Evolutionary conservation across 768 basidiomycete genomes (phyloP).

Genomic region (Auricularia heimuer): DNA sequence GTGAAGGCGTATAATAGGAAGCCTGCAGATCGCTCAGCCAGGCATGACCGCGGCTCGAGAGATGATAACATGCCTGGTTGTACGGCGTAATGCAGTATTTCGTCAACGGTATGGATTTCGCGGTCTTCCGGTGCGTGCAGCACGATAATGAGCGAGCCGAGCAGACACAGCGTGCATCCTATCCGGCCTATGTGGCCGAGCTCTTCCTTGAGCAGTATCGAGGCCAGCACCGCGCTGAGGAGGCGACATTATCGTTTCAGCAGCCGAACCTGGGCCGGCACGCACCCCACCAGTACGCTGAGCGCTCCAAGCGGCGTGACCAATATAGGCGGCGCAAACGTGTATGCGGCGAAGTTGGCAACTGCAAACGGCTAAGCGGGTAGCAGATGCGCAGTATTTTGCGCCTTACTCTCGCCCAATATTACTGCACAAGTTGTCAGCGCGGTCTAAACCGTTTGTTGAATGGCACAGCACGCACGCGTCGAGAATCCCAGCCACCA

Average conservation of each 20-base stretch:
- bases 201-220: conserved; percentile 86
- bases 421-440: conserved; percentile 50
- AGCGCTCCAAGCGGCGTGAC: conserved; percentile 98
- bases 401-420: conserved; percentile 70
- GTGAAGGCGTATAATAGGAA: conserved; percentile 87
- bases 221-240: conserved; percentile 82
- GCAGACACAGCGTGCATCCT: conserved; percentile 72
- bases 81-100: conserved; percentile 86
- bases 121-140: conserved; percentile 96
- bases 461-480: conserved; percentile 41
- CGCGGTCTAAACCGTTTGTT: no score
- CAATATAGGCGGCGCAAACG: conserved; percentile 93
- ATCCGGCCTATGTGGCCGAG: conserved; percentile 86
- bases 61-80: conserved; percentile 51
- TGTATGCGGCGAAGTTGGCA: conserved; percentile 83
- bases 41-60: neutral
- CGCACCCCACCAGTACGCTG: conserved; percentile 91
- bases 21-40: conserved; percentile 34
- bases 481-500: conserved; percentile 98
- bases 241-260: conserved; percentile 7
- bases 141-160: conserved; percentile 90
- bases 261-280: conserved; percentile 8
- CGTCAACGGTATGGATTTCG: conserved; percentile 83
- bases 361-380: conserved; percentile 16
- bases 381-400: neutral